These are phyloP conservation scores for Mytilinidion resinicola DNA, from an alignment of 495 filamentous ascomycete genomes.

Conservation along the genomic window DNA sequence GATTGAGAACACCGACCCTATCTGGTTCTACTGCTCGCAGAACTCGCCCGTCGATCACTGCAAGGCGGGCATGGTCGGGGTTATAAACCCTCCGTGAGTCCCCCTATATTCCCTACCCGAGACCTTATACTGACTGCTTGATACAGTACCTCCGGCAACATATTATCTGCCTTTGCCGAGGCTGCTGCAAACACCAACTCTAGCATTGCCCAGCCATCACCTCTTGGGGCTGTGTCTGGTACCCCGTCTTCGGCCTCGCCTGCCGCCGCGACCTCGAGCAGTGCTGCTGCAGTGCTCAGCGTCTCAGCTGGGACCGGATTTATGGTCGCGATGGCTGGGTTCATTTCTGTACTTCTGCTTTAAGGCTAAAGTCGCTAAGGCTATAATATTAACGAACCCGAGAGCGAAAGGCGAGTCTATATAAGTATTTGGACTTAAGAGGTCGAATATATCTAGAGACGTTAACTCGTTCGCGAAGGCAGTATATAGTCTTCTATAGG, in stretches of 20 bases:
- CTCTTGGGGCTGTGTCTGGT: not conserved
- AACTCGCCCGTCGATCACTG: constrained; percentile 23
- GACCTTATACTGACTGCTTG: not conserved
- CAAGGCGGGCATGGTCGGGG: constrained; percentile 28
- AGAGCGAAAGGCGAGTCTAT: too few species aligned
- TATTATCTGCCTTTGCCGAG: constrained; percentile 17
- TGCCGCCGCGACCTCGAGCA: not conserved
- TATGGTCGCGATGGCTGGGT: too few species aligned
- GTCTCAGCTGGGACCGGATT: too few species aligned
- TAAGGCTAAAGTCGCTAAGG: too few species aligned
- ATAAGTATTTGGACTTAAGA: too few species aligned
- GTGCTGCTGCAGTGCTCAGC: not conserved
- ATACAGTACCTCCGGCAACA: constrained; percentile 11
- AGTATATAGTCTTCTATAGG: too few species aligned
- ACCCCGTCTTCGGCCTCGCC: not conserved
- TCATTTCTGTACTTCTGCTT: too few species aligned
- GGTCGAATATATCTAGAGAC: too few species aligned
- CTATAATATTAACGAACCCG: too few species aligned
- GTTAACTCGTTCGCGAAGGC: too few species aligned
- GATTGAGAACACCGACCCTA: constrained; percentile 25
- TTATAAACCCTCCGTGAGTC: constrained; percentile 29
- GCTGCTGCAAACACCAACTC: constrained; percentile 16
- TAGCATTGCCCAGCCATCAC: constrained; percentile 1
- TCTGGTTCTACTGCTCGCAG: constrained; percentile 33
- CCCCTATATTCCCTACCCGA: not conserved